A percentile compares a stretch with the other conserved stretches of the same genome.
phyloP scores from a whole-genome alignment of 768 basidiomycete genomes.

The Royoungia palumana region DNA sequence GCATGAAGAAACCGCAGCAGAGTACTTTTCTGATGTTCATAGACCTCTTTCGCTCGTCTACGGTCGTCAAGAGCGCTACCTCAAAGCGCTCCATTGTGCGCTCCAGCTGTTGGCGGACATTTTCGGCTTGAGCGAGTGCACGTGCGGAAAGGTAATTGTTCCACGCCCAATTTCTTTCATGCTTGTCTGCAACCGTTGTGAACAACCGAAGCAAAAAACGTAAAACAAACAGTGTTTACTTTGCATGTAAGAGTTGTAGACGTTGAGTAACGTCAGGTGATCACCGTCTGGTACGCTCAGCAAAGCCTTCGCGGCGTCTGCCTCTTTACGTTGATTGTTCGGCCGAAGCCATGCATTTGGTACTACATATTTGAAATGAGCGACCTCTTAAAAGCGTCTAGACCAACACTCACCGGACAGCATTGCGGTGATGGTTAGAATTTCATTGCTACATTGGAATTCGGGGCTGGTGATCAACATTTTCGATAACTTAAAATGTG shows the following conservation, averaged over 20 bases:
- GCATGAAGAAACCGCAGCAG: constrained; percentile 97
- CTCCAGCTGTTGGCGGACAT: constrained; percentile 85
- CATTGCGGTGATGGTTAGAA: constrained; percentile 94
- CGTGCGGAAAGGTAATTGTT: constrained; percentile 81
- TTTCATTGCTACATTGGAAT: constrained; percentile 94
- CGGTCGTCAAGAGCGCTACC: constrained; percentile 65
- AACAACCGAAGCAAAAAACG: neutral
- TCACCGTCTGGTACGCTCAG: constrained; percentile 95
- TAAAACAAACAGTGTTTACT: constrained; percentile 46
- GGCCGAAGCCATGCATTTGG: constrained; percentile 96
- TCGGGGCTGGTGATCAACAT: constrained; percentile 93
- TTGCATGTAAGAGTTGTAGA: constrained; percentile 87
- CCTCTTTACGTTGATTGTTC: constrained; percentile 81
- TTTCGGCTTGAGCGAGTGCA: constrained; percentile 86
- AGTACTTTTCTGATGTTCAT: constrained; percentile 76
- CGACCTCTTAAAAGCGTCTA: neutral
- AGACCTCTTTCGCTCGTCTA: constrained; percentile 69
- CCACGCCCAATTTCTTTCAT: constrained; percentile 90
- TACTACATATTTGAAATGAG: constrained; percentile 31
- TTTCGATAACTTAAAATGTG: constrained; percentile 61
- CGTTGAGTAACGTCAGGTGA: constrained; percentile 90
- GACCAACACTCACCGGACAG: constrained; percentile 64
- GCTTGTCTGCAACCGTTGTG: constrained; percentile 46
- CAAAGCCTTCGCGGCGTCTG: constrained; percentile 86
- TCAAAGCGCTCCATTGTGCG: constrained; percentile 91